Conservation (phyloP, 495 filamentous ascomycete genomes). For the Aspergillus panamensis region DNA sequence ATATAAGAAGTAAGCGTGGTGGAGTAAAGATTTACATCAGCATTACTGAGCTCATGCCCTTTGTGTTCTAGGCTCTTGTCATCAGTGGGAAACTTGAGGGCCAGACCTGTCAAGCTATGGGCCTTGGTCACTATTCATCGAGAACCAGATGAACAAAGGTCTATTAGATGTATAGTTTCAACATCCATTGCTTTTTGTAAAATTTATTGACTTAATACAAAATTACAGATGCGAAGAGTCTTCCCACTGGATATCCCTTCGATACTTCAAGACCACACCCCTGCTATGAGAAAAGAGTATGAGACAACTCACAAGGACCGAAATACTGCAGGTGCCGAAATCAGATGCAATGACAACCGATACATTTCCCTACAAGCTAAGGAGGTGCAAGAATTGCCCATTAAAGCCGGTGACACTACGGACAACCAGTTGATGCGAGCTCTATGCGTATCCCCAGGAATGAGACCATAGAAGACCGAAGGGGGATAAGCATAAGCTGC, state of each 20-base stretch:
- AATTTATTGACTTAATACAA: background rate
- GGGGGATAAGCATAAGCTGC: too few relatives aligned
- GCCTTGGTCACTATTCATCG: constrained; percentile 21
- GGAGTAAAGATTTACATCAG: too few relatives aligned
- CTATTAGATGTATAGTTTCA: constrained; percentile 25
- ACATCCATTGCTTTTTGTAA: background rate
- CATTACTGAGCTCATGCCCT: background rate
- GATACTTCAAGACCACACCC: constrained; percentile 7
- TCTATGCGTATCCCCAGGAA: constrained; percentile 11
- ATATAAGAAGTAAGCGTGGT: too few relatives aligned
- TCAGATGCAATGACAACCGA: background rate
- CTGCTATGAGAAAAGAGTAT: background rate
- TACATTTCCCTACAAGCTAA: constrained; percentile 37
- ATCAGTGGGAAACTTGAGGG: constrained; percentile 19
- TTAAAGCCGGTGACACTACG: constrained; percentile 9
- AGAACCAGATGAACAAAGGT: constrained; percentile 24
- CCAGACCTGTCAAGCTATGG: background rate
- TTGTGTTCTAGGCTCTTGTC: constrained; percentile 15
- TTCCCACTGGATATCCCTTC: constrained; percentile 14
- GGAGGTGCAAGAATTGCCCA: constrained; percentile 40
- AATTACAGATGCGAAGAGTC: constrained; percentile 21
- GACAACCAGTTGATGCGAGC: constrained; percentile 22
- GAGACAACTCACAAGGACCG: background rate
- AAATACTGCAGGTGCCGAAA: background rate
- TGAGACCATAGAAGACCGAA: too few relatives aligned